Conservation (phyloP, 1,284 basidiomycete genomes). For the Ceratobasidium sp. region DNA sequence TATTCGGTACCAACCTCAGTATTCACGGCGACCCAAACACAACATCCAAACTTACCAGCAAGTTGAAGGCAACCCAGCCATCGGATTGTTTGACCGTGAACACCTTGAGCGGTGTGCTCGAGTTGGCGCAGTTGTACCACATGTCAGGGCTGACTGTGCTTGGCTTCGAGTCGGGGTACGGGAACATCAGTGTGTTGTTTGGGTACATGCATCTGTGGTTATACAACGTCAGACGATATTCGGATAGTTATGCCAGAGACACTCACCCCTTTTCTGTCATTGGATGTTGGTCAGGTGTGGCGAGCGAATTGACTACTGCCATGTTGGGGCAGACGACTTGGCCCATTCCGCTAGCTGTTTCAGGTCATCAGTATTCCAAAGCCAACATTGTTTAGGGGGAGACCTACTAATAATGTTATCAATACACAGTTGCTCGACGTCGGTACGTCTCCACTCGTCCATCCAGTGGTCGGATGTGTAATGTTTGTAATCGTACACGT, state of each 20-base stretch:
- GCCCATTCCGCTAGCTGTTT: slow-evolving; percentile 1
- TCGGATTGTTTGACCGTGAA: no score
- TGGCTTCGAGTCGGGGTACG: slow-evolving; percentile 12
- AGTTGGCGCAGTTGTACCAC: slow-evolving; percentile 11
- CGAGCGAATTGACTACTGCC: not conserved
- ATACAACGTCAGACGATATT: not conserved
- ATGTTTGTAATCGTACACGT: slow-evolving; percentile 34
- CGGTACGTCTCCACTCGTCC: slow-evolving; percentile 23
- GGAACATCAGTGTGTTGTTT: not conserved
- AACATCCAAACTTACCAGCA: not conserved
- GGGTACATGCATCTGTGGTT: not conserved
- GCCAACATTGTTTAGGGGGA: no score
- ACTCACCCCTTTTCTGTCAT: slow-evolving; percentile 6
- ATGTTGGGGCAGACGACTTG: slow-evolving; percentile 10
- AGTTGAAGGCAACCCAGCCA: not conserved
- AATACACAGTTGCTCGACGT: slow-evolving; percentile 37
- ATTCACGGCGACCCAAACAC: not conserved
- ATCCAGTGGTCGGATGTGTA: slow-evolving; percentile 32
- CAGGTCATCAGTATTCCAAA: no score
- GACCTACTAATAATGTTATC: slow-evolving; percentile 31
- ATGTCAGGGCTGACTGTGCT: not conserved
- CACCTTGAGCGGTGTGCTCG: not conserved
- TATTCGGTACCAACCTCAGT: no score
- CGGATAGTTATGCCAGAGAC: not conserved
- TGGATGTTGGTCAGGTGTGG: not conserved